Conservation (phyloP, 129 eudicot genomes). For the Rutidosis leptorrhynchoides region DNA sequence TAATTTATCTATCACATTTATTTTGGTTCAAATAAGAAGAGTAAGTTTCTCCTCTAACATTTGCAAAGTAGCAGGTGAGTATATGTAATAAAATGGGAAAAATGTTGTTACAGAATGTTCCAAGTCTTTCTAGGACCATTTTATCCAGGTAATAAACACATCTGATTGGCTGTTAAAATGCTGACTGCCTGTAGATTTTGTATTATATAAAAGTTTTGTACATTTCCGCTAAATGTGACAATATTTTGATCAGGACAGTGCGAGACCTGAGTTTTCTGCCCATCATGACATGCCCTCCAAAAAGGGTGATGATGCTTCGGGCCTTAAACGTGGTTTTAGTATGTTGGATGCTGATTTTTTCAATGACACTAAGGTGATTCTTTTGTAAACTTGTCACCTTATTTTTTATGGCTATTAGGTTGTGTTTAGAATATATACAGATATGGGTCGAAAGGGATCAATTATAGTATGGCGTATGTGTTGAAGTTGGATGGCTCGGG, state of each 20-base stretch:
- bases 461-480: neutral
- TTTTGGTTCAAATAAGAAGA: neutral
- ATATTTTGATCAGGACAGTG: conserved; percentile 56
- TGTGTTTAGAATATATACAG: too few relatives aligned
- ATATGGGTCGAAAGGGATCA: neutral
- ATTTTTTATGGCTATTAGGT: neutral
- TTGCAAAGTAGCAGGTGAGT: conserved; percentile 61
- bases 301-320: conserved; percentile 27
- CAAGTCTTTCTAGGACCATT: conserved; percentile 50
- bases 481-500: neutral
- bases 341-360: conserved; percentile 76
- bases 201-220: neutral
- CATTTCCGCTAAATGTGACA: conserved; percentile 14
- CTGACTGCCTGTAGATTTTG: neutral
- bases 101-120: conserved; percentile 39
- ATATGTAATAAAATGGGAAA: conserved; percentile 41
- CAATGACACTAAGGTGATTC: conserved; percentile 52
- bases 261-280: conserved; percentile 29
- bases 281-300: conserved; percentile 19
- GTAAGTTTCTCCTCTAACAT: conserved; percentile 23
- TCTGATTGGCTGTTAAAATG: conserved; percentile 3
- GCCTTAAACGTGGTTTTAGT: conserved; percentile 41
- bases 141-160: conserved; percentile 43
- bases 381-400: neutral
- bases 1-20: neutral